Percentiles rank a stretch among this genome's conserved stretches.
phyloP scores from a whole-genome alignment of 179 eudicot genomes.

The Vitellaria paradoxa region DNA sequence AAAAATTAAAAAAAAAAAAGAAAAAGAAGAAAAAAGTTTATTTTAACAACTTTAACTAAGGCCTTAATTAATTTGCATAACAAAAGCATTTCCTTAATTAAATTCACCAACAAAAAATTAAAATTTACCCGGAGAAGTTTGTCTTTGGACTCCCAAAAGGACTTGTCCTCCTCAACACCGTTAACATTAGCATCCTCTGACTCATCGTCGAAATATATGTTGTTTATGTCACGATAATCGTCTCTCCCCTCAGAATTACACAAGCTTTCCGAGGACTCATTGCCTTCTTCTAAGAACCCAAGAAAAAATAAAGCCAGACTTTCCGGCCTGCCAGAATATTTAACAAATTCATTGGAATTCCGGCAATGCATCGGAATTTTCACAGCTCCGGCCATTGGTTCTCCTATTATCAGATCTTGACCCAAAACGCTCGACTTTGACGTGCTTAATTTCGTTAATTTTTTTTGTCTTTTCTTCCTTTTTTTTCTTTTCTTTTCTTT shows the following conservation, averaged over 20 bases:
- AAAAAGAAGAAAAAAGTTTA: no score
- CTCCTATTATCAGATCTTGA: background rate
- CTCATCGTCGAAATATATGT: background rate
- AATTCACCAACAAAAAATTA: no score
- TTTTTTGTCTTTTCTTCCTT: no score
- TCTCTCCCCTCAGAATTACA: background rate
- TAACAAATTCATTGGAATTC: background rate
- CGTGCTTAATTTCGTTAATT: no score
- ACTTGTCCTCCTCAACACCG: conserved; percentile 23
- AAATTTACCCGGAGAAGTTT: conserved; percentile 26
- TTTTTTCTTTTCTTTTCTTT: background rate
- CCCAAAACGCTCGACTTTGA: background rate
- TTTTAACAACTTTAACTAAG: no score
- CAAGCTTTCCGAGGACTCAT: background rate
- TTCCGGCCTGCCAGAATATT: background rate
- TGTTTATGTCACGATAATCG: background rate
- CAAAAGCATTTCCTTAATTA: no score
- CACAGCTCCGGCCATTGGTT: conserved; percentile 11
- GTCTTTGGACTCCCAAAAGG: conserved; percentile 31
- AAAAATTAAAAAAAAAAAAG: no score
- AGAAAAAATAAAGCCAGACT: conserved; percentile 21
- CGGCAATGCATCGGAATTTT: background rate
- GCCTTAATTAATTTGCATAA: no score
- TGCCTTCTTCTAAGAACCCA: conserved; percentile 21
- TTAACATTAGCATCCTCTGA: conserved; percentile 5